These are phyloP conservation scores for Leptomonas seymouri DNA, from an alignment of 208 protist species.

Conservation along the genomic window DNA sequence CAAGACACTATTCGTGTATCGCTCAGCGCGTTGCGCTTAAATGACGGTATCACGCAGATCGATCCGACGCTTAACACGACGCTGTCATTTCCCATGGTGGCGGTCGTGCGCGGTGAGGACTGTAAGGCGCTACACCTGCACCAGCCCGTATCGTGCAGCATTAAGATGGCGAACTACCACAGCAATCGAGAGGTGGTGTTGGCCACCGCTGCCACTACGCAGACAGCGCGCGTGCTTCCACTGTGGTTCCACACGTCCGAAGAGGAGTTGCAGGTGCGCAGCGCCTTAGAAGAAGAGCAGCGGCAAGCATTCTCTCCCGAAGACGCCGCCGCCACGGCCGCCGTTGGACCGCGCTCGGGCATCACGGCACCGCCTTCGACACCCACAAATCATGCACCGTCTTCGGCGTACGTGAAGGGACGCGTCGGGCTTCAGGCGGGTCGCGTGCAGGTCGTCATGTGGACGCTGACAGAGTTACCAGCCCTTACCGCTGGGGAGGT, in stretches of 20 bases:
- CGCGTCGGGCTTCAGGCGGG: conserved; percentile 52
- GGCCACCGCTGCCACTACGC: conserved; percentile 15
- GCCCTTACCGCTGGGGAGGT: conserved; percentile 43
- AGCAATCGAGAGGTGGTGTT: conserved; percentile 27
- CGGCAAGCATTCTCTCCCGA: conserved; percentile 7
- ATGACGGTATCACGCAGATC: conserved; percentile 33
- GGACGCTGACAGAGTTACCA: conserved; percentile 51
- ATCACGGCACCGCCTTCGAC: conserved; percentile 17
- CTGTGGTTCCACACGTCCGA: conserved; percentile 36
- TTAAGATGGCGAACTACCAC: conserved; percentile 35
- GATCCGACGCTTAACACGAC: conserved; percentile 28
- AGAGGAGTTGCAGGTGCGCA: conserved; percentile 21
- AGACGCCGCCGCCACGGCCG: background rate
- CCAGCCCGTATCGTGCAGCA: conserved; percentile 32
- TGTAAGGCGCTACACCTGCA: conserved; percentile 27
- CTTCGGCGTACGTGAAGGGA: conserved; percentile 26
- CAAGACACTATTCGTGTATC: conserved; percentile 59
- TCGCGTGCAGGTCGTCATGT: conserved; percentile 47
- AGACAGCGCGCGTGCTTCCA: conserved; percentile 16
- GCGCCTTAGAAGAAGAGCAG: conserved; percentile 29
- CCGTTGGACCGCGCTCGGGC: conserved; percentile 7
- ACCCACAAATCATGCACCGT: conserved; percentile 12
- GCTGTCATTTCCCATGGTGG: conserved; percentile 28
- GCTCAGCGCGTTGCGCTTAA: conserved; percentile 50
- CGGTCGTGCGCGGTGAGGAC: conserved; percentile 31